These are phyloP conservation scores for Mycena venus DNA, from an alignment of 768 basidiomycete species.

Conservation along the genomic window DNA sequence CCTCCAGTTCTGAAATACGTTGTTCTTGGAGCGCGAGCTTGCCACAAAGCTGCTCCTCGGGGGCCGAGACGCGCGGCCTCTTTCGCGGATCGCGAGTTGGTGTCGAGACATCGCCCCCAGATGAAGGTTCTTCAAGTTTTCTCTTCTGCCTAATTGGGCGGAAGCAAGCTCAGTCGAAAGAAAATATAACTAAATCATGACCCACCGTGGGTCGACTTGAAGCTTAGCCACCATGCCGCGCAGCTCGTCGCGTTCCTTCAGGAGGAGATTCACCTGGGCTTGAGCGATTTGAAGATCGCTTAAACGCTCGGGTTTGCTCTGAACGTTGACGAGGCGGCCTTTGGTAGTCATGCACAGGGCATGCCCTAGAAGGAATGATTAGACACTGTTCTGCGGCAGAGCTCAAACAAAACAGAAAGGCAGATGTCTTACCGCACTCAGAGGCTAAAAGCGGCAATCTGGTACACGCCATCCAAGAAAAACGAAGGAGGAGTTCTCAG, in stretches of 20 bases:
- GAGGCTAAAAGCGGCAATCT: not conserved
- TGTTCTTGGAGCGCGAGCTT: conserved; percentile 13
- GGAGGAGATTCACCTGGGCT: not conserved
- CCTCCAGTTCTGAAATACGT: conserved; percentile 22
- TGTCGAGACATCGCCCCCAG: not conserved
- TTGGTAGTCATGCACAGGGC: not conserved
- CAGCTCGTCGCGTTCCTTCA: conserved; percentile 3
- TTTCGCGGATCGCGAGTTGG: conserved; percentile 24
- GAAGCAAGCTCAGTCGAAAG: not conserved
- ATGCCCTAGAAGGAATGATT: not conserved
- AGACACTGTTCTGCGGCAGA: too few species aligned
- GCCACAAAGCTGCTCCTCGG: not conserved
- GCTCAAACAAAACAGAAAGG: too few species aligned
- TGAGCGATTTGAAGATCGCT: not conserved
- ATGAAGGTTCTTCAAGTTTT: conserved; percentile 11
- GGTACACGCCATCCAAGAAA: not conserved
- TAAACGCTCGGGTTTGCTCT: not conserved
- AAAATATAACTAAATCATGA: too few species aligned
- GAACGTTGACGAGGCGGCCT: too few species aligned
- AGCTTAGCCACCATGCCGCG: not conserved
- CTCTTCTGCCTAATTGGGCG: conserved; percentile 22
- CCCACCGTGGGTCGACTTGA: conserved; percentile 1
- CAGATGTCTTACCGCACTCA: not conserved
- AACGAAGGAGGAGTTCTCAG: too few species aligned
- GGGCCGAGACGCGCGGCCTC: conserved; percentile 1